These are phyloP conservation scores for Amylostereum areolatum DNA, from an alignment of 1,284 basidiomycete genomes.

Conservation along the genomic window DNA sequence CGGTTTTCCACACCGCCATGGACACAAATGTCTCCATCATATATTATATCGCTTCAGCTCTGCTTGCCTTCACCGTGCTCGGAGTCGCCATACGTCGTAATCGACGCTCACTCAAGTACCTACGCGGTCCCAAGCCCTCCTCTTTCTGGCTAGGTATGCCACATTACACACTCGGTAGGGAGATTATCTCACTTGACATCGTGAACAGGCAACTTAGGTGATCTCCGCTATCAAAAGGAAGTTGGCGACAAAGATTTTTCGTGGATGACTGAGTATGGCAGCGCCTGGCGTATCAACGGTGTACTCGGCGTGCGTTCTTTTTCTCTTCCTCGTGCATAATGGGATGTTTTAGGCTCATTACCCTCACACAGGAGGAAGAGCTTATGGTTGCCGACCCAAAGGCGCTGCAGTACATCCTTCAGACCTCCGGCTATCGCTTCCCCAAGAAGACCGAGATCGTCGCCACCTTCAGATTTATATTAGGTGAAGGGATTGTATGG, in stretches of 20 bases:
- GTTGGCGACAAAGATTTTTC: constrained; percentile 25
- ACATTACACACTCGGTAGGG: too few species aligned
- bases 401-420: constrained; percentile 14
- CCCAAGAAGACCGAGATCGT: not conserved
- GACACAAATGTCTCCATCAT: too few species aligned
- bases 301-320: constrained; percentile 20
- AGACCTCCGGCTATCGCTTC: constrained; percentile 12
- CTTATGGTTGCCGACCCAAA: constrained; percentile 14
- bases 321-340: not conserved
- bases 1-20: too few species aligned
- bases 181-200: not conserved
- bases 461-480: not conserved
- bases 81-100: too few species aligned
- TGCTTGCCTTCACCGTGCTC: too few species aligned
- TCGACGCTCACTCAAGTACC: constrained; percentile 3
- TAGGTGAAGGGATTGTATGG: constrained; percentile 2
- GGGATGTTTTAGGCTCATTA: not conserved
- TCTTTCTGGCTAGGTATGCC: constrained; percentile 7
- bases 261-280: constrained; percentile 26
- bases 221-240: constrained; percentile 19
- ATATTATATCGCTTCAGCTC: too few species aligned
- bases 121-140: constrained; percentile 7
- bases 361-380: constrained; percentile 11
- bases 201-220: constrained; percentile 17
- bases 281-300: constrained; percentile 19